Base-by-base conservation (phyloP, 2,329 filamentous ascomycete species). In the Aspergillus pseudotamarii region DNA sequence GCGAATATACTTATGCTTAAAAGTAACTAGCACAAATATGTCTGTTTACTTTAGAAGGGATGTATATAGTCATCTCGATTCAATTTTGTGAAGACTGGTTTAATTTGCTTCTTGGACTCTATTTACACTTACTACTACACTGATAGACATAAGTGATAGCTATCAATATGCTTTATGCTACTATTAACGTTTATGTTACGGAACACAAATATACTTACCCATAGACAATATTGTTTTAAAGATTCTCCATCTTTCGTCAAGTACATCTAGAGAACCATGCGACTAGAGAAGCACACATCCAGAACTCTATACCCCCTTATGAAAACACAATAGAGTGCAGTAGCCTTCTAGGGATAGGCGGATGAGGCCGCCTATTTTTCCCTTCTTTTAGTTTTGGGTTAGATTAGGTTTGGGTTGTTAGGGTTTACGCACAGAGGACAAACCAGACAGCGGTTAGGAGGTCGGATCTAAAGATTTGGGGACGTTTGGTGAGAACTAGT, bases 371-470 rank as follows among this genome's bases (percentile, higher is more conserved):
- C 32, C 32, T 34, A 10, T 32, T 32, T 10, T 10, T 1, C 30
- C 30, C 32, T 5, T 16, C 5, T 16, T 16, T 36, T 32, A 10
- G 21, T 50, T 36, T 38, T 16, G 36, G 46, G 30, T 57, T 41
- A 14, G n/a, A 12, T 30, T 38, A 23, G 46, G n/a, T 41, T 8
- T 30, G 41, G 23, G 46, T 28, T n/a, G 11, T 21, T 38, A 26
- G n/a, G 19, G 16, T 30, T 4, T 16, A 57, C 43, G 19, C 57
- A 66, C 63, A 66, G 55, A 64, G 50, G 16, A 51, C 34, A 23
- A 66, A 64, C 63, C 63, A 65, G 28, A 59, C 32, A 4, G 34
- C 36, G 8, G 41, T 61, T 43, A 38, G 26, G 8, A 66, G 57
- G 16, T 67, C 61, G 2, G 19, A 11, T 6, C 30, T 38, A 3